phyloP scores from a whole-genome alignment of 2,329 filamentous ascomycete genomes.

The Phialocephala sp. region DNA sequence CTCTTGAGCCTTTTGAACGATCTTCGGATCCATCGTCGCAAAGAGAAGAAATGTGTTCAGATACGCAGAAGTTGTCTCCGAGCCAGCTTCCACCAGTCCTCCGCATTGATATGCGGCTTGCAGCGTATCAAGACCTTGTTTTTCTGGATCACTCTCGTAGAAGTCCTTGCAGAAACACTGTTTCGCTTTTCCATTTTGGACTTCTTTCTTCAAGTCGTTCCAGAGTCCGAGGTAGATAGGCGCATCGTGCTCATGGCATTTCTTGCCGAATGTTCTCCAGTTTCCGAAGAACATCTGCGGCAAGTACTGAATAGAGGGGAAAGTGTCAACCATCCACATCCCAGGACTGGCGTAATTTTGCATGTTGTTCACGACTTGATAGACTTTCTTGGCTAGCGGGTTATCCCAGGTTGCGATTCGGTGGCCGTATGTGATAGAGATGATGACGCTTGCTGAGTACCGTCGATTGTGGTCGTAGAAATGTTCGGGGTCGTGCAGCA shows the following conservation, averaged over 20 bases:
- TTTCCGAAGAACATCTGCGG: slow-evolving; percentile 22
- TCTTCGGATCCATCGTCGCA: slow-evolving; percentile 30
- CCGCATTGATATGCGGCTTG: slow-evolving; percentile 43
- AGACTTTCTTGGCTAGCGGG: slow-evolving; percentile 43
- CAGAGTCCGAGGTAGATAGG: slow-evolving; percentile 24
- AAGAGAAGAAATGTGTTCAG: slow-evolving; percentile 39
- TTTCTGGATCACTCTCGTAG: slow-evolving; percentile 25
- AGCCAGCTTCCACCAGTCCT: slow-evolving; percentile 45
- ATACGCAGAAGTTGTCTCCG: slow-evolving; percentile 45
- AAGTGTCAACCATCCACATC: slow-evolving; percentile 31
- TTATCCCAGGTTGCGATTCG: slow-evolving; percentile 46
- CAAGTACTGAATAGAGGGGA: slow-evolving; percentile 19
- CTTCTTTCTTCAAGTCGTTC: slow-evolving; percentile 25
- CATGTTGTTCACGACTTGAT: slow-evolving; percentile 45
- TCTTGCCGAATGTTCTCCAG: slow-evolving; percentile 21
- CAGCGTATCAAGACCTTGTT: slow-evolving; percentile 28
- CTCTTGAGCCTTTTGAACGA: slow-evolving; percentile 42
- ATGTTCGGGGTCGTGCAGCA: slow-evolving; percentile 43
- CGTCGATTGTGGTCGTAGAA: slow-evolving; percentile 49
- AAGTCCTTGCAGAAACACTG: slow-evolving; percentile 28
- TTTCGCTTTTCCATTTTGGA: slow-evolving; percentile 21
- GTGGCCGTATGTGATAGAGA: slow-evolving; percentile 49
- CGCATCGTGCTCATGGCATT: slow-evolving; percentile 25
- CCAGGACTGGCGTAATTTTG: slow-evolving; percentile 47
- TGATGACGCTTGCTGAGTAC: slow-evolving; percentile 50